phyloP scores from a whole-genome alignment of 345 rosid species.

The Eucalyptus grandis region DNA sequence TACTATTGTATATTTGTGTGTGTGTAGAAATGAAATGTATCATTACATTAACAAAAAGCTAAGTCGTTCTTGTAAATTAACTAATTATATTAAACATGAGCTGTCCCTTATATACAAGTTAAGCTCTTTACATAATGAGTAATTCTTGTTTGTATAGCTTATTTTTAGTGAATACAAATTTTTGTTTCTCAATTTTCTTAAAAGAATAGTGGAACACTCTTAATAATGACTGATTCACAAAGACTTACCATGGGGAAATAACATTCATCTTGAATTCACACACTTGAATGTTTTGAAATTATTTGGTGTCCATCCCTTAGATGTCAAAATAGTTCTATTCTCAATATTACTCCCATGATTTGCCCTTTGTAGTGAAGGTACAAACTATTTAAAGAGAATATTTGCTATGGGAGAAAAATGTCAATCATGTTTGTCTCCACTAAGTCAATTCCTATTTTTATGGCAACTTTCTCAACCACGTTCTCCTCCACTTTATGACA shows the following conservation, averaged over 20 bases:
- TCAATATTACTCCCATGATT: neutral
- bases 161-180: neutral
- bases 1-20: too few species aligned
- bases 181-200: neutral
- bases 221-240: neutral
- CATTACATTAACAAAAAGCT: neutral
- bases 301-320: neutral
- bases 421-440: neutral
- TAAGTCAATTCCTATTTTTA: neutral
- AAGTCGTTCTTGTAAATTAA: neutral
- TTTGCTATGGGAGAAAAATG: neutral
- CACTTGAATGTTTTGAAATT: neutral
- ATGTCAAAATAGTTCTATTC: neutral
- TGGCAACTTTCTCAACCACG: neutral
- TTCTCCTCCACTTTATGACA: neutral
- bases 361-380: neutral
- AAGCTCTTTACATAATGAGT: neutral
- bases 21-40: neutral
- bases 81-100: neutral
- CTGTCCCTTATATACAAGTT: neutral
- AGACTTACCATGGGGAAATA: neutral
- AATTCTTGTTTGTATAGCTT: neutral
- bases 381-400: neutral
- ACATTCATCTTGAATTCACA: neutral
- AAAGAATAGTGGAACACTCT: neutral